A percentile compares a stretch with the other conserved stretches of the same genome.
Evolutionary conservation across 768 basidiomycete species (phyloP).

Genomic region (Clathrus columnatus): DNA sequence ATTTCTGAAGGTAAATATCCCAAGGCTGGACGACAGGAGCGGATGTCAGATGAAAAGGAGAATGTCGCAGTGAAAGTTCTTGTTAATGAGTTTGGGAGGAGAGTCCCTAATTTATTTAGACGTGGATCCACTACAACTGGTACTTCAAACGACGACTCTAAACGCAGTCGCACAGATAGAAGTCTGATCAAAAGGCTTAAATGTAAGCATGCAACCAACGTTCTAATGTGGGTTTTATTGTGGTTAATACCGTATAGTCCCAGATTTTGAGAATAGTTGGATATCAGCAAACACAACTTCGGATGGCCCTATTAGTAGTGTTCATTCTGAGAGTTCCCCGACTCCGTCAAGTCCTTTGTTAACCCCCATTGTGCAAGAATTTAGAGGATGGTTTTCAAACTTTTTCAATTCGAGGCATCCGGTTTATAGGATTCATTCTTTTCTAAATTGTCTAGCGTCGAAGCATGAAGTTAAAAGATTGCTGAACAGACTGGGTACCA

Average conservation of each 20-base stretch:
- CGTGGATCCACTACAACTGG: slow-evolving; percentile 42
- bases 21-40: background rate
- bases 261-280: slow-evolving; percentile 37
- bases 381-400: slow-evolving; percentile 92
- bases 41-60: background rate
- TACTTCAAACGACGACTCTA: slow-evolving; percentile 21
- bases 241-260: slow-evolving; percentile 1
- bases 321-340: background rate
- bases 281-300: slow-evolving; percentile 37
- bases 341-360: slow-evolving; percentile 14
- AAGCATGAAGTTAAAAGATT: slow-evolving; percentile 48
- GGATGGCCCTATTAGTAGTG: slow-evolving; percentile 31
- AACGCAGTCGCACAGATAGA: slow-evolving; percentile 41
- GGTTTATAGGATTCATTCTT: slow-evolving; percentile 46
- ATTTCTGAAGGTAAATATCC: background rate
- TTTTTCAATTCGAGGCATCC: slow-evolving; percentile 86
- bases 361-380: slow-evolving; percentile 65
- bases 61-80: slow-evolving; percentile 13
- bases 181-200: slow-evolving; percentile 32
- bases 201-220: slow-evolving; percentile 34
- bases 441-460: slow-evolving; percentile 48
- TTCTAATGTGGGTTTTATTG: background rate
- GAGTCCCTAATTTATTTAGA: slow-evolving; percentile 34
- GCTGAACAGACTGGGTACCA: slow-evolving; percentile 56
- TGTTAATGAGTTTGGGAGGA: slow-evolving; percentile 23